Evolutionary conservation across 139 green algal species (phyloP).

Genomic region (Trebouxia sp.): DNA sequence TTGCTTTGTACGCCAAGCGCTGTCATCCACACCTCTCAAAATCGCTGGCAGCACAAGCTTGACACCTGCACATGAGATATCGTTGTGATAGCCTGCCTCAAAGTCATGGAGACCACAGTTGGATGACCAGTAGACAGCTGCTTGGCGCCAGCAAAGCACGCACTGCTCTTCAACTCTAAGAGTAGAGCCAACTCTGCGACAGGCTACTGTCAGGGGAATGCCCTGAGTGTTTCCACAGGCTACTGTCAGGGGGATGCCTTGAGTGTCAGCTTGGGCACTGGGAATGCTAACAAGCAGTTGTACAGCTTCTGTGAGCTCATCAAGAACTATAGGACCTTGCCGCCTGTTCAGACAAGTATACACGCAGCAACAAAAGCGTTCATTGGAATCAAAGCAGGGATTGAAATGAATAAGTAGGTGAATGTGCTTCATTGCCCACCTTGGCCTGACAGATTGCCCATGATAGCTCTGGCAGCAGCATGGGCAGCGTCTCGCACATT

Average conservation of each 20-base stretch:
- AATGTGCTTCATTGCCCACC: slow-evolving; percentile 31
- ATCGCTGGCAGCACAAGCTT: slow-evolving; percentile 95
- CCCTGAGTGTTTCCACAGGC: too few species aligned
- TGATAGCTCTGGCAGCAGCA: slow-evolving; percentile 85
- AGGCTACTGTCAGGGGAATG: too few species aligned
- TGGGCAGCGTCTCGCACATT: slow-evolving; percentile 78
- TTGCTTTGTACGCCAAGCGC: slow-evolving; percentile 94
- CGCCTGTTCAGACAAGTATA: too few species aligned
- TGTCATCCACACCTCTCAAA: slow-evolving; percentile 87
- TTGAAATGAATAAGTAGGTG: neutral
- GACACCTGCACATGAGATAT: slow-evolving; percentile 63
- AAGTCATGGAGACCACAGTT: neutral
- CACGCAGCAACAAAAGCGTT: neutral
- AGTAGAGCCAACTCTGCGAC: too few species aligned
- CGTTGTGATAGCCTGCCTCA: neutral
- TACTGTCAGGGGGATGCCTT: too few species aligned
- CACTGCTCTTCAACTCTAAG: neutral
- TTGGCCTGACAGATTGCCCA: slow-evolving; percentile 87
- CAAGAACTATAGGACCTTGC: too few species aligned
- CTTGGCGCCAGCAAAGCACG: neutral
- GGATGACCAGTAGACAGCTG: neutral
- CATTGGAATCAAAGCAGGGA: neutral
- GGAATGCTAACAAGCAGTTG: too few species aligned
- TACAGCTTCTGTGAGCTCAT: too few species aligned
- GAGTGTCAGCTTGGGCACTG: too few species aligned